Evolutionary conservation across 1,284 basidiomycete genomes (phyloP).

Genomic region (Leccinum pachyderme): DNA sequence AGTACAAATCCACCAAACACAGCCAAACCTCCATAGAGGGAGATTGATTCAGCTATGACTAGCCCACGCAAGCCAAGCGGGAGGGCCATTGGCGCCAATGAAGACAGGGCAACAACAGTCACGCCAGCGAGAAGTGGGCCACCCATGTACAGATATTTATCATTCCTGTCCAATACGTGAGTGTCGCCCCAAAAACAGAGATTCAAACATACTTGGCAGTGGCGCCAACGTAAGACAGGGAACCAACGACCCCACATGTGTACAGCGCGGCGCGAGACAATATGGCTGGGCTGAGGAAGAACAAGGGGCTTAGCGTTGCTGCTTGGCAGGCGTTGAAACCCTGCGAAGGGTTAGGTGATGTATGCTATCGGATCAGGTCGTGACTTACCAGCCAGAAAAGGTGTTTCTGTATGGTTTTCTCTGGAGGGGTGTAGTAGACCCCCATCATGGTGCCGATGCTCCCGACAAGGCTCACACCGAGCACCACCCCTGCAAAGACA

Average conservation of each 20-base stretch:
- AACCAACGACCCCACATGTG: constrained; percentile 82
- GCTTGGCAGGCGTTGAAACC: constrained; percentile 87
- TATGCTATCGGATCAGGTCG: not conserved
- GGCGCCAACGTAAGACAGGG: constrained; percentile 84
- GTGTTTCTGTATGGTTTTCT: constrained; percentile 71
- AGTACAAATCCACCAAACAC: constrained; percentile 87
- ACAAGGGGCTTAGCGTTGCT: constrained; percentile 78
- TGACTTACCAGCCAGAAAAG: constrained; percentile 70
- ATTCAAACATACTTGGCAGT: constrained; percentile 65
- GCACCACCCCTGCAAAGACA: constrained; percentile 62
- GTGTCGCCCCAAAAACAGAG: not conserved
- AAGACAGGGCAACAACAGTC: constrained; percentile 82
- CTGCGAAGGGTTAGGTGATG: constrained; percentile 36
- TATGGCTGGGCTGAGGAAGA: constrained; percentile 84
- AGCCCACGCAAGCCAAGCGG: constrained; percentile 79
- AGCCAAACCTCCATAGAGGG: constrained; percentile 83
- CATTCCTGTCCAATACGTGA: constrained; percentile 50
- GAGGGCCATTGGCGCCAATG: constrained; percentile 83
- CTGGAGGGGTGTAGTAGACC: constrained; percentile 70
- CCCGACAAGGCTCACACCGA: constrained; percentile 79
- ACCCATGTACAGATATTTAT: constrained; percentile 84
- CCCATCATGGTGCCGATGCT: constrained; percentile 80
- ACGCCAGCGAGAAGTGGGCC: constrained; percentile 83
- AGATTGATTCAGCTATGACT: constrained; percentile 75
- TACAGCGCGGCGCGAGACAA: constrained; percentile 89